A percentile compares a stretch with the other conserved stretches of the same genome.
phyloP scores from a whole-genome alignment of 345 rosid genomes.

The Cardiospermum halicacabum region DNA sequence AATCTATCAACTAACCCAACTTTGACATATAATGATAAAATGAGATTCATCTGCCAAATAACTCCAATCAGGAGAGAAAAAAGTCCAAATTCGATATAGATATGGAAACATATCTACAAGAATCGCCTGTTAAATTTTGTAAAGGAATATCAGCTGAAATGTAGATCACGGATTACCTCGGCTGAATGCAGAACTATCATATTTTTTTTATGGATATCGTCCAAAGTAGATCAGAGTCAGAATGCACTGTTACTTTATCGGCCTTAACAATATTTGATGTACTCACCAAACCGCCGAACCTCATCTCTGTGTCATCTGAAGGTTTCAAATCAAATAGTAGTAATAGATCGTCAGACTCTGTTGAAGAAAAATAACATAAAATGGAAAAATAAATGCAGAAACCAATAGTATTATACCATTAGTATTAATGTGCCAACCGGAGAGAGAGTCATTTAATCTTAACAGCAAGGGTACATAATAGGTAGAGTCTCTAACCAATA shows the following conservation, averaged over 20 bases:
- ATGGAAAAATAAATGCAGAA: not conserved
- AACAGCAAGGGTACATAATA: too few relatives aligned
- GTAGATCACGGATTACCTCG: not conserved
- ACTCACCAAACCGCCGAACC: constrained; percentile 77
- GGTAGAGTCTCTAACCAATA: too few relatives aligned
- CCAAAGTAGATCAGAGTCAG: constrained; percentile 91
- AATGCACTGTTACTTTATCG: constrained; percentile 59
- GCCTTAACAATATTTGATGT: constrained; percentile 64
- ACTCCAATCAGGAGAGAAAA: not conserved
- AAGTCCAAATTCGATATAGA: not conserved
- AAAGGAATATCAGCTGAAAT: not conserved
- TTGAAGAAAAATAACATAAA: too few relatives aligned
- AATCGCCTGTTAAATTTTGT: not conserved
- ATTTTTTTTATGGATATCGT: constrained; percentile 69
- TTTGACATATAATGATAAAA: too few relatives aligned
- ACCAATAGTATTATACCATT: not conserved
- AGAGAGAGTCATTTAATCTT: too few relatives aligned
- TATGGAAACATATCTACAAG: not conserved
- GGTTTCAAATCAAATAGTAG: not conserved
- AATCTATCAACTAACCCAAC: too few relatives aligned
- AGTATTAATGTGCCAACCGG: not conserved
- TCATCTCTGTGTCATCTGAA: constrained; percentile 69
- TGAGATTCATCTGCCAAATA: too few relatives aligned
- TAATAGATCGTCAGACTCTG: not conserved
- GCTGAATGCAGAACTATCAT: not conserved